phyloP scores from a whole-genome alignment of 192 early-diverging fungal species.

The Entomortierella parvispora region DNA sequence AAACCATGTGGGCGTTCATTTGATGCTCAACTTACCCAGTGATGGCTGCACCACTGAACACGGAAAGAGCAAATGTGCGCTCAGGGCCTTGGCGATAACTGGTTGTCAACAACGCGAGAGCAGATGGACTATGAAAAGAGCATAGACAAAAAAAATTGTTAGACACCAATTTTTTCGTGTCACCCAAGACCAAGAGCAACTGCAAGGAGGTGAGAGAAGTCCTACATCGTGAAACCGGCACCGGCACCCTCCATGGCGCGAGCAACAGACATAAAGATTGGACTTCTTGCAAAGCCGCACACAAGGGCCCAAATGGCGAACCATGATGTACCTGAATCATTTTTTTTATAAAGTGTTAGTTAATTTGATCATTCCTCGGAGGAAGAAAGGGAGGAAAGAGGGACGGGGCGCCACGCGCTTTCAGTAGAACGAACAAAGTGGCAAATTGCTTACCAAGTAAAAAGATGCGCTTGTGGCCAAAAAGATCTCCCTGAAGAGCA shows the following conservation, averaged over 20 bases:
- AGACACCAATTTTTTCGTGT: background rate
- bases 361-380: too few species aligned
- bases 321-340: constrained; percentile 20
- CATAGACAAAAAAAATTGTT: background rate
- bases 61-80: constrained; percentile 20
- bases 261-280: constrained; percentile 28
- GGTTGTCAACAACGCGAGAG: constrained; percentile 17
- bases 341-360: too few species aligned
- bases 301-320: constrained; percentile 32
- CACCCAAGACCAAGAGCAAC: background rate
- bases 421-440: too few species aligned
- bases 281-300: constrained; percentile 24
- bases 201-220: background rate
- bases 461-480: constrained; percentile 32
- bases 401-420: too few species aligned
- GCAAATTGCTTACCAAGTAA: too few species aligned
- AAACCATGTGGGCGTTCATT: too few species aligned
- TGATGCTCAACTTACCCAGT: constrained; percentile 2
- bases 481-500: constrained; percentile 26
- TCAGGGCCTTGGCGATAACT: constrained; percentile 8
- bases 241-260: constrained; percentile 35
- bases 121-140: constrained; percentile 8
- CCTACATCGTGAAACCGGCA: constrained; percentile 39
- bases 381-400: too few species aligned
- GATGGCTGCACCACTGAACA: constrained; percentile 19